Base-by-base conservation (phyloP, 331 rosid genomes). In the Arachis monticola region DNA sequence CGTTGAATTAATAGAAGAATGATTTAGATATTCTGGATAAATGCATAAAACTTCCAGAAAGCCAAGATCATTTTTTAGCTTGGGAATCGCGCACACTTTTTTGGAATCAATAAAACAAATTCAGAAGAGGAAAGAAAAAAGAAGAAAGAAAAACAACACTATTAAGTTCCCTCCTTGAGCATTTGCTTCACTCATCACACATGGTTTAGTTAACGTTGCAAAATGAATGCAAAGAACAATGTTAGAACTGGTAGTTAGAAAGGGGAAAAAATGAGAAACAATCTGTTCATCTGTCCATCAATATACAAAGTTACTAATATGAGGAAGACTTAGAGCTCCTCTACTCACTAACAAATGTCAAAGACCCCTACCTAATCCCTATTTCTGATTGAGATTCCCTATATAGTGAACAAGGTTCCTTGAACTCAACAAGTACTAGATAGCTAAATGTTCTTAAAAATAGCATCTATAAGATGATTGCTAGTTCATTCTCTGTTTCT, bases 41-140 rank as follows among this genome's bases (percentile, higher is more conserved):
- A 60, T 8, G 69, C 9, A 35, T 3, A 10, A 72, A 46, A 41
- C 13, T 73, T 31, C 3, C 22, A 7, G 44, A 48, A 38, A 60
- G 68, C 32, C 47, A n/a, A 60, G 60, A 60, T 17, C 31, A 73
- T 47, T 8, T 31, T 45, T 72, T 60, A 72, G 48, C 46, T 59
- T 5, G 31, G 6, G 46, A 67, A 30, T 27, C 30, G 72, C 10
- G 42, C 52, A 44, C 45, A 64, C 13, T 38, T 27, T 7, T 65
- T 46, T 67, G 59, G 5, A 14, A 27, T 50, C 10, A 12, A 59
- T 67, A 48, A 48, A 46, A 30, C 59, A 64, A 10, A 5, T 66
- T 5, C n/a, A n/a, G n/a, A n/a, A n/a, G n/a, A n/a, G n/a, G n/a
- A 1, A 47, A 40, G n/a, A 10, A 7, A 27, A 12, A 9, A 12